Percentiles rank a stretch among this genome's conserved stretches.
These are phyloP conservation scores for Calonectria fujianensis DNA, from an alignment of 2,329 filamentous ascomycete species.

Conservation along the genomic window DNA sequence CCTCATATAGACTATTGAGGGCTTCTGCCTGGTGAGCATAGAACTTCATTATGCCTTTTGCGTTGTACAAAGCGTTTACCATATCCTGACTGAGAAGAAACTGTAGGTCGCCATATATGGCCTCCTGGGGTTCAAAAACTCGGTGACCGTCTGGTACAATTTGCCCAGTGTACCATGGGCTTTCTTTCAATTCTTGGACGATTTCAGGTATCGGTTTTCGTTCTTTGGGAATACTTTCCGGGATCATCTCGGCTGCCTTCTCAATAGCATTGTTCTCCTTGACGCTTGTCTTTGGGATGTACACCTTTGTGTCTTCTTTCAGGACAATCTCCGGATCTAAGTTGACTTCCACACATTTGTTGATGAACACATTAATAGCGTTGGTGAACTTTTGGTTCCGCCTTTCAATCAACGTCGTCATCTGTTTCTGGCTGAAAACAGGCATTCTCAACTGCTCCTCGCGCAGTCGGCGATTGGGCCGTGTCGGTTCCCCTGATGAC, in stretches of 20 bases:
- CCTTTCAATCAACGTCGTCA: conserved; percentile 92
- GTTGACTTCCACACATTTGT: conserved; percentile 78
- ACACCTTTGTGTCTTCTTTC: conserved; percentile 73
- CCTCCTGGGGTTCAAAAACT: conserved; percentile 89
- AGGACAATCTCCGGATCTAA: conserved; percentile 82
- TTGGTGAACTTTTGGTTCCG: conserved; percentile 88
- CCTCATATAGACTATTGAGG: conserved; percentile 89
- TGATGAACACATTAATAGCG: conserved; percentile 86
- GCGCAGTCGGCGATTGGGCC: conserved; percentile 79
- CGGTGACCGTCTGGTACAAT: conserved; percentile 95
- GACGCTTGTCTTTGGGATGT: conserved; percentile 77
- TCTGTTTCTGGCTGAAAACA: conserved; percentile 93
- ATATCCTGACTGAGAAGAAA: conserved; percentile 92
- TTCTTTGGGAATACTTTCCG: conserved; percentile 85
- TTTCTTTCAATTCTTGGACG: conserved; percentile 85
- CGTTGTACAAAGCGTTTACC: conserved; percentile 97
- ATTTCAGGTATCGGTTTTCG: conserved; percentile 90
- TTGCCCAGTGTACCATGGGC: conserved; percentile 92
- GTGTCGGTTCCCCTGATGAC: conserved; percentile 83
- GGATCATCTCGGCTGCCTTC: conserved; percentile 69
- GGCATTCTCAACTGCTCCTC: conserved; percentile 93
- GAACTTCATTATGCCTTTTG: conserved; percentile 87
- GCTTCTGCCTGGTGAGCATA: conserved; percentile 96
- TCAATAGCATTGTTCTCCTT: conserved; percentile 57
- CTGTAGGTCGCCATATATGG: conserved; percentile 87